Evolutionary conservation across 2,329 filamentous ascomycete genomes (phyloP).

Genomic region (Epicoccum sorghinum): DNA sequence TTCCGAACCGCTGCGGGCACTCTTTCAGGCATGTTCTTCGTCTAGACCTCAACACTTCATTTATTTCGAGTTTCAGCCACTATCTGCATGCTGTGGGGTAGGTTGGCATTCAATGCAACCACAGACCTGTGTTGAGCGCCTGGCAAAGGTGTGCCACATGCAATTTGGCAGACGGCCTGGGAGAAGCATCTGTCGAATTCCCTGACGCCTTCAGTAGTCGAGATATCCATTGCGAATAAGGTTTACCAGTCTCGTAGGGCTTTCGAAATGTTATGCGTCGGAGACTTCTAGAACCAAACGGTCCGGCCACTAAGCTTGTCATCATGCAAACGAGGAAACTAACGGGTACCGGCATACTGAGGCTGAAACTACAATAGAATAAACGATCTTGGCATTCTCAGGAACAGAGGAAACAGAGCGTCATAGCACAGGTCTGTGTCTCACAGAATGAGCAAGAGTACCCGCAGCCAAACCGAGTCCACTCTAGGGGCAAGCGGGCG

Average conservation of each 20-base stretch:
- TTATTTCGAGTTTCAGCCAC: not conserved
- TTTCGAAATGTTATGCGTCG: not conserved
- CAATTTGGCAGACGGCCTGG: not conserved
- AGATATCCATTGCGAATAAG: no score
- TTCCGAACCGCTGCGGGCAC: not conserved
- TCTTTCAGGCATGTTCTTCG: not conserved
- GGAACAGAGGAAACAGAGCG: not conserved
- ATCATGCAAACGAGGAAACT: not conserved
- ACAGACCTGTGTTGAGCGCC: not conserved
- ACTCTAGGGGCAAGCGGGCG: not conserved
- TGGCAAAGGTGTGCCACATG: not conserved
- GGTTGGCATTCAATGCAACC: not conserved
- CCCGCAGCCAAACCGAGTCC: not conserved
- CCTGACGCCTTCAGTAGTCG: no score
- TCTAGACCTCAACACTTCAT: not conserved
- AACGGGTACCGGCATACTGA: not conserved
- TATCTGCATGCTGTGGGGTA: not conserved
- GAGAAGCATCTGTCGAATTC: no score
- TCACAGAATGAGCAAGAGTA: not conserved
- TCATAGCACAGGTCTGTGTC: not conserved
- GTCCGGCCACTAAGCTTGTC: not conserved
- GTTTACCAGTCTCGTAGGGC: no score
- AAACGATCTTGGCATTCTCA: slow-evolving; percentile 1
- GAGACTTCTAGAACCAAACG: not conserved
- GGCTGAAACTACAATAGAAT: slow-evolving; percentile 3